Evolutionary conservation across 2,329 filamentous ascomycete genomes (phyloP).

Genomic region (Fusarium sambucinum): DNA sequence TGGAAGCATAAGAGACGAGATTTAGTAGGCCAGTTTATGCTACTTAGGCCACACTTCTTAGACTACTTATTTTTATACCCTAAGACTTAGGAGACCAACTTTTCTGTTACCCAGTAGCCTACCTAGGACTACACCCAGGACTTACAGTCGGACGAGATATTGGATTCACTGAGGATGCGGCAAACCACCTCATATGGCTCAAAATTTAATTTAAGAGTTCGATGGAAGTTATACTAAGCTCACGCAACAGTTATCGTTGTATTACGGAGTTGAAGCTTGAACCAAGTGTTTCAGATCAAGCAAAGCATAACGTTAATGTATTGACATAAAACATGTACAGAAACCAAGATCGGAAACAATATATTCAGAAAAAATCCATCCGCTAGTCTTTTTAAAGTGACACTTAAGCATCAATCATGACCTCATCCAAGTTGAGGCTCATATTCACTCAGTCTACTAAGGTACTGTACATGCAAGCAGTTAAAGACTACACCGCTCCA

Average conservation of each 20-base stretch:
- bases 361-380: neutral
- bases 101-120: no score
- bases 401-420: constrained; percentile 34
- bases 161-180: neutral
- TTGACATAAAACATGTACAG: constrained; percentile 1
- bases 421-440: constrained; percentile 40
- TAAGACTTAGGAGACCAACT: no score
- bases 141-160: neutral
- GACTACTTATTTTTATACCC: no score
- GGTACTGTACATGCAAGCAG: neutral
- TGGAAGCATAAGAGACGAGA: no score
- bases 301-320: constrained; percentile 4
- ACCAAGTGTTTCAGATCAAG: constrained; percentile 18
- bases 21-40: no score
- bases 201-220: neutral
- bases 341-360: neutral
- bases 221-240: neutral
- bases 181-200: neutral
- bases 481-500: constrained; percentile 22
- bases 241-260: neutral
- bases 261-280: constrained; percentile 10
- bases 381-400: neutral
- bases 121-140: constrained; percentile 19
- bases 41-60: no score
- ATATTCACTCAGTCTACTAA: constrained; percentile 6